phyloP scores from a whole-genome alignment of 2,329 filamentous ascomycete genomes.

The Lithohypha guttulata region DNA sequence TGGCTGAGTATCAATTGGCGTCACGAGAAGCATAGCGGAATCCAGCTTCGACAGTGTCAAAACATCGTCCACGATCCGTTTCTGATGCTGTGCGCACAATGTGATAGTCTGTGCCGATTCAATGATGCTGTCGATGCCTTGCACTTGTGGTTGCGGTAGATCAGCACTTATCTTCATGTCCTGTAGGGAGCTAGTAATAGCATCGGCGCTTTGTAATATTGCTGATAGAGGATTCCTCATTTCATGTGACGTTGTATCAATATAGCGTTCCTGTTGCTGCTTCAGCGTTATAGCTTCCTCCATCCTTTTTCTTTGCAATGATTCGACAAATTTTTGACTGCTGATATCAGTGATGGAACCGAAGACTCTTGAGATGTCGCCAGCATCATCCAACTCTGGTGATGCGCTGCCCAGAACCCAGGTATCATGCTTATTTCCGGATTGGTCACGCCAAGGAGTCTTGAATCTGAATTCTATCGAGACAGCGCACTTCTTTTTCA shows the following conservation, averaged over 20 bases:
- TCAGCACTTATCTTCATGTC: conserved; percentile 33
- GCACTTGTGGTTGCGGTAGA: conserved; percentile 14
- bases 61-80: conserved; percentile 66
- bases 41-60: conserved; percentile 66
- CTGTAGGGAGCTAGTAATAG: conserved; percentile 38
- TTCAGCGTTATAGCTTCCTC: conserved; percentile 76
- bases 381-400: conserved; percentile 40
- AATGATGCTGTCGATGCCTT: conserved; percentile 44
- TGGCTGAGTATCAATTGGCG: conserved; percentile 58
- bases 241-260: conserved; percentile 56
- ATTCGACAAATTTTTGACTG: conserved; percentile 74
- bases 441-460: conserved; percentile 40
- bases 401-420: conserved; percentile 47
- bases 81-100: conserved; percentile 69
- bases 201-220: conserved; percentile 49
- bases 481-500: conserved; percentile 25
- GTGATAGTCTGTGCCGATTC: conserved; percentile 69
- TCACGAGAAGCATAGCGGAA: conserved; percentile 61
- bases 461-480: conserved; percentile 45
- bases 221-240: conserved; percentile 48
- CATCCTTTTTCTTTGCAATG: conserved; percentile 64
- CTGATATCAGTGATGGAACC: conserved; percentile 68
- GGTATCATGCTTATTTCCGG: conserved; percentile 40
- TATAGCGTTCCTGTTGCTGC: conserved; percentile 68
- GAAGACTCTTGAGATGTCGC: conserved; percentile 43